phyloP scores from a whole-genome alignment of 345 rosid genomes.

The Boechera divaricarpa region DNA sequence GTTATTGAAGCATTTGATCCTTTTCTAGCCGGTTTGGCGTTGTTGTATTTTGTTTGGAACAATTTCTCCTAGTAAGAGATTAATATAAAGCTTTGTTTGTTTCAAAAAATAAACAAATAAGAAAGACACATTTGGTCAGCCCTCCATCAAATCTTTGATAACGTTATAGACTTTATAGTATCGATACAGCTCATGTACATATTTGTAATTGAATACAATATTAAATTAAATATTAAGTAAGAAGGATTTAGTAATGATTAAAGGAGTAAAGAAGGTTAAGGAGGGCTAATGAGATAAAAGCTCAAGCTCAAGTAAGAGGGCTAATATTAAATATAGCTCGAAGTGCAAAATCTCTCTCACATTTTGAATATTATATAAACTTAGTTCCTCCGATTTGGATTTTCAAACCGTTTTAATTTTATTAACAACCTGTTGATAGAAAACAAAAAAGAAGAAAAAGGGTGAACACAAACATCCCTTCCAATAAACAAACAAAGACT shows the following conservation, averaged over 20 bases:
- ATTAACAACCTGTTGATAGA: neutral
- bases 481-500: constrained; percentile 38
- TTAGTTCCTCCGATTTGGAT: too few species aligned
- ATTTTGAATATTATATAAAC: too few species aligned
- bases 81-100: too few species aligned
- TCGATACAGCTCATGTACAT: neutral
- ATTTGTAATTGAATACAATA: constrained; percentile 12
- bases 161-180: neutral
- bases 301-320: neutral
- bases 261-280: constrained; percentile 8
- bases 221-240: neutral
- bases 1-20: too few species aligned
- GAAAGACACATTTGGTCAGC: neutral
- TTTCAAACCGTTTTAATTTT: too few species aligned
- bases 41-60: too few species aligned
- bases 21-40: too few species aligned
- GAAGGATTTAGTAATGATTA: constrained; percentile 41
- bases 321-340: too few species aligned
- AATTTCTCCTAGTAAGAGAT: too few species aligned
- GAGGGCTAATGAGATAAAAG: constrained; percentile 31
- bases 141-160: constrained; percentile 8
- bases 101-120: neutral
- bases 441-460: constrained; percentile 41
- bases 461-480: constrained; percentile 35
- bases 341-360: too few species aligned